Percentiles rank a stretch among this genome's conserved stretches.
Evolutionary conservation across 2,329 filamentous ascomycete genomes (phyloP).

Genomic region (Neurospora sp.): DNA sequence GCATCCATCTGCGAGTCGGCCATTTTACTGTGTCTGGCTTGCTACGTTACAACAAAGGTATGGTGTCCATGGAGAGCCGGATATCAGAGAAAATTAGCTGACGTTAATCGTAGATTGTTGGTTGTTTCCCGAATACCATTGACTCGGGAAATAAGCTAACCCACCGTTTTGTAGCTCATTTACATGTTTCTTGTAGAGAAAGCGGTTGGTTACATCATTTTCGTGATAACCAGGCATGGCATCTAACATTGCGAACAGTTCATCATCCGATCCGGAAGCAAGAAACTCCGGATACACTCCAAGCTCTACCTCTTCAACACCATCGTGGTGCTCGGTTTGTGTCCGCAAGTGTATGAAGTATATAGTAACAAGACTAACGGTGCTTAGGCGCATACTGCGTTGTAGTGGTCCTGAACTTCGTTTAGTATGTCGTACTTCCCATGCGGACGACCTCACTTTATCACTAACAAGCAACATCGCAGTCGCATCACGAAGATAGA

Average conservation of each 20-base stretch:
- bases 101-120: slow-evolving; percentile 22
- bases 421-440: slow-evolving; percentile 37
- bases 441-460: too few relatives aligned
- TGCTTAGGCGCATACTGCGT: slow-evolving; percentile 29
- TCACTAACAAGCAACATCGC: not conserved
- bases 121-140: slow-evolving; percentile 4
- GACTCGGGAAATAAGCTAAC: slow-evolving; percentile 1
- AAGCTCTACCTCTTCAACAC: slow-evolving; percentile 52
- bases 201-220: slow-evolving; percentile 32
- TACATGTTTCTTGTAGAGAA: slow-evolving; percentile 57
- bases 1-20: slow-evolving; percentile 43
- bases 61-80: slow-evolving; percentile 5
- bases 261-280: slow-evolving; percentile 45
- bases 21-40: slow-evolving; percentile 50
- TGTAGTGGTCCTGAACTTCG: slow-evolving; percentile 47
- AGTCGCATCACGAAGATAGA: slow-evolving; percentile 48
- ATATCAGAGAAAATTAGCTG: not conserved
- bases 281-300: slow-evolving; percentile 42
- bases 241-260: slow-evolving; percentile 28
- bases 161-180: slow-evolving; percentile 33
- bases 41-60: slow-evolving; percentile 55
- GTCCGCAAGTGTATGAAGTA: not conserved
- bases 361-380: slow-evolving; percentile 19
- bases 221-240: not conserved
- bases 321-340: slow-evolving; percentile 41